These are phyloP conservation scores for Mortierella sp. DNA, from an alignment of 371 early-diverging fungal genomes.

Conservation along the genomic window DNA sequence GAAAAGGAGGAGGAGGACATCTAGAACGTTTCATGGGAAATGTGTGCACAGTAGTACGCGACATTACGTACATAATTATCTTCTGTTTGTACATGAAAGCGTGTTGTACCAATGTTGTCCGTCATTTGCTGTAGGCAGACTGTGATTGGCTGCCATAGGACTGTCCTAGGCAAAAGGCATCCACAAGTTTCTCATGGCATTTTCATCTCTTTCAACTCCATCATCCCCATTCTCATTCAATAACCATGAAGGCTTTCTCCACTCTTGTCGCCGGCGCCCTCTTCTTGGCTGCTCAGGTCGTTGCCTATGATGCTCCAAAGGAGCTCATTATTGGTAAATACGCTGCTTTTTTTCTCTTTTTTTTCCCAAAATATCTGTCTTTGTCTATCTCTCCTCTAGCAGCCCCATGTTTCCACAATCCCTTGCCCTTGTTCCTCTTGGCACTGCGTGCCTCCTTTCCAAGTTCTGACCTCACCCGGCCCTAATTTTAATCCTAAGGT, in stretches of 20 bases:
- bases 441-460: background rate
- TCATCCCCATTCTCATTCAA: conserved; percentile 10
- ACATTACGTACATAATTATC: background rate
- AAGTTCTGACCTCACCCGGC: background rate
- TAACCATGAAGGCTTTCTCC: conserved; percentile 44
- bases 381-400: background rate
- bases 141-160: conserved; percentile 10
- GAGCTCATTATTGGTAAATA: conserved; percentile 41
- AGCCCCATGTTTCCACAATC: background rate
- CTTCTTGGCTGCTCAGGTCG: conserved; percentile 43
- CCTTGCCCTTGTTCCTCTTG: background rate
- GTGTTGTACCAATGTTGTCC: background rate
- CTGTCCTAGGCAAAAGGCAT: background rate
- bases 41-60: background rate
- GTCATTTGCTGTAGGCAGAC: conserved; percentile 15
- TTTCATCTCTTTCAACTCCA: conserved; percentile 9
- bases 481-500: background rate
- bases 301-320: conserved; percentile 44
- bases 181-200: background rate
- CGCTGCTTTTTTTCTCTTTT: too few species aligned
- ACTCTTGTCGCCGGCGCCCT: conserved; percentile 43
- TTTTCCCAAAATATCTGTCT: too few species aligned
- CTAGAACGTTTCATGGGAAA: too few species aligned
- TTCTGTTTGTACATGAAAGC: background rate
- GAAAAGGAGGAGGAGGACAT: too few species aligned